Evolutionary conservation across 2,329 filamentous ascomycete genomes (phyloP).

Genomic region (Raffaelea deltoideospora): DNA sequence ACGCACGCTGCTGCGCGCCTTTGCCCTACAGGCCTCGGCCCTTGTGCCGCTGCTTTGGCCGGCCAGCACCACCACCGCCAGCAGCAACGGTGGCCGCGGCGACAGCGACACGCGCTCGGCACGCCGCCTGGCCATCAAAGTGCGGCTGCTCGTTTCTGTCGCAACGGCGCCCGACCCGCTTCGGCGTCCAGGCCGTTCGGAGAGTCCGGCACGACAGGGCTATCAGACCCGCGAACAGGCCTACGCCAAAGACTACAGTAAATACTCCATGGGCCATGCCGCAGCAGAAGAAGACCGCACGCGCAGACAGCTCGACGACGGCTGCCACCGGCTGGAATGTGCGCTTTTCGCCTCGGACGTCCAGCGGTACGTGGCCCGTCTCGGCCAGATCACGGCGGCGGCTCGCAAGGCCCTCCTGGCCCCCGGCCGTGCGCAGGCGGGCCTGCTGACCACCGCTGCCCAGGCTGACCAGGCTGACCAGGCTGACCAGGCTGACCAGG

Average conservation of each 20-base stretch:
- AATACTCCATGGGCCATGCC: background rate
- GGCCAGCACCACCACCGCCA: no score
- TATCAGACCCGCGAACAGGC: background rate
- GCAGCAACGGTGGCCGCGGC: no score
- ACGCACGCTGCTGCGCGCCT: slow-evolving; percentile 18
- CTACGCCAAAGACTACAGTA: background rate
- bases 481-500: no score
- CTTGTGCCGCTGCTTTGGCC: slow-evolving; percentile 8
- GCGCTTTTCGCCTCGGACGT: slow-evolving; percentile 6
- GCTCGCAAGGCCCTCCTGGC: background rate
- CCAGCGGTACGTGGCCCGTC: slow-evolving; percentile 4
- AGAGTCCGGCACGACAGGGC: no score
- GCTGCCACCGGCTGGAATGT: background rate
- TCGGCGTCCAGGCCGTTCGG: background rate
- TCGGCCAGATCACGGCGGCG: slow-evolving; percentile 1
- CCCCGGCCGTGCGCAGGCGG: no score
- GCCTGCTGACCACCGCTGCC: no score
- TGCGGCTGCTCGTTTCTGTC: slow-evolving; percentile 7
- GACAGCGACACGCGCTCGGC: slow-evolving; percentile 1
- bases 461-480: no score
- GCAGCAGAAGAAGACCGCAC: background rate
- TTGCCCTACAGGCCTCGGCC: slow-evolving; percentile 13
- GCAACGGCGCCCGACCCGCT: slow-evolving; percentile 2
- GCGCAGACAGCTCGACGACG: background rate
- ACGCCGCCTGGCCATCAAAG: slow-evolving; percentile 5